Base-by-base conservation (phyloP, 192 early-diverging fungal species). In the Coemansia sp. region DNA sequence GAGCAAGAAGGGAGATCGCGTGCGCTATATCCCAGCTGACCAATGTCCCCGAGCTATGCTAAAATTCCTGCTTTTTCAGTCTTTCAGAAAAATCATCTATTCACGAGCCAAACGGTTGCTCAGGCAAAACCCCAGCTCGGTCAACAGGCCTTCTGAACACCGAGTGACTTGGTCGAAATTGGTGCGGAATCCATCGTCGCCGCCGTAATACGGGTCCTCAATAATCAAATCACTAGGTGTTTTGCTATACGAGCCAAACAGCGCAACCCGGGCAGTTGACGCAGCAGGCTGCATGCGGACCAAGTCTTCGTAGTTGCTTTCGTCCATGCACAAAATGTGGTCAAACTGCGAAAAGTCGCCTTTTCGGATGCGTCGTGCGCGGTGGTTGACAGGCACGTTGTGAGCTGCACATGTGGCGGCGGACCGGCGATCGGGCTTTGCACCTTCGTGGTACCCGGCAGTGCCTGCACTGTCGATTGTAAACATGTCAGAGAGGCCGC, bases 251-350 rank as follows among this genome's bases (percentile, higher is more conserved):
- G 67, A 53, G 21, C 81, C 81, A 64, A 83, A 83, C 65, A 83
- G 39, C 17, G 59, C 66, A 27, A 70, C 62, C 6, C 53, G 41
- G 5, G 81, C 81, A 15, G 49, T 75, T 24, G 72, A 70, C 0
- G 70, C 72, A 37, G 56, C 49, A 0, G 86, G 84, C 67, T 76
- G 62, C 25, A 78, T 62, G 1, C 52, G 65, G 65, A 83, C 69
- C 41, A 92, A 60, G 66, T 92, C 84, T 4, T 62, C 39, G 29
- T 94, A 68, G 72, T 95, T 95, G 54, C 84, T 81, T 25, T 88
- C 79, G 64, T 98, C 96, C 94, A 96, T 96, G 74, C 92, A 94
- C 21, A 98, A 83, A 53, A 98, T 88, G 58, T 90, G 90, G 60
- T 95, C 90, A 55, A 92, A 98, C 3, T 75, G 43, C 2, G 56